These are phyloP conservation scores for Guillardia theta DNA, from an alignment of 78 protist genomes.

Conservation along the genomic window DNA sequence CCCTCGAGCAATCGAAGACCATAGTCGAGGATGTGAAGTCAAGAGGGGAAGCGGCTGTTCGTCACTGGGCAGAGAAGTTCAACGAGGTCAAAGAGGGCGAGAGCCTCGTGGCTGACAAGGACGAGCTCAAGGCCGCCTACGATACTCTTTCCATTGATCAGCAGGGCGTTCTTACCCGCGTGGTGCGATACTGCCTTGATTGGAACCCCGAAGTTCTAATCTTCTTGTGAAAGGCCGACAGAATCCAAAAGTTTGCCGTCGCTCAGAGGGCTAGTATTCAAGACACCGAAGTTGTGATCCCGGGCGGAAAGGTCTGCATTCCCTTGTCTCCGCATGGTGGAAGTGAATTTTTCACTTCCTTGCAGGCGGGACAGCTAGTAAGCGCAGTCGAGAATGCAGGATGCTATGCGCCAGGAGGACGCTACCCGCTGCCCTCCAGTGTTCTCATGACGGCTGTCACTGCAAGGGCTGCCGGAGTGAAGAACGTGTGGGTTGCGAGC, in stretches of 20 bases:
- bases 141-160: not conserved
- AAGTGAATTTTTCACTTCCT: no score
- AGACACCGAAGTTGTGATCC: constrained; percentile 26
- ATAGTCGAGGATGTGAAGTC: not conserved
- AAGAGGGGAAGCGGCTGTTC: not conserved
- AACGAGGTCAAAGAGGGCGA: constrained; percentile 5
- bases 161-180: not conserved
- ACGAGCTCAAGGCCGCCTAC: constrained; percentile 45
- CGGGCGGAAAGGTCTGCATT: no score
- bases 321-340: no score
- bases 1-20: not conserved
- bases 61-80: not conserved
- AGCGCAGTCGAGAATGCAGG: constrained; percentile 60
- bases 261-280: constrained; percentile 2
- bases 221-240: not conserved
- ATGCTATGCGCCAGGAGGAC: constrained; percentile 73
- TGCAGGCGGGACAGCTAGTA: constrained; percentile 60
- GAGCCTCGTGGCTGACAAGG: not conserved
- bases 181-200: not conserved
- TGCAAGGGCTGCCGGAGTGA: constrained; percentile 55
- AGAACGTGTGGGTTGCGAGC: constrained; percentile 60
- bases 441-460: constrained; percentile 66
- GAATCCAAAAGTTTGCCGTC: constrained; percentile 49
- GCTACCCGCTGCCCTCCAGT: constrained; percentile 69
- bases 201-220: not conserved